phyloP scores from a whole-genome alignment of 2,329 filamentous ascomycete species.

The Phialemonium atrogriseum region DNA sequence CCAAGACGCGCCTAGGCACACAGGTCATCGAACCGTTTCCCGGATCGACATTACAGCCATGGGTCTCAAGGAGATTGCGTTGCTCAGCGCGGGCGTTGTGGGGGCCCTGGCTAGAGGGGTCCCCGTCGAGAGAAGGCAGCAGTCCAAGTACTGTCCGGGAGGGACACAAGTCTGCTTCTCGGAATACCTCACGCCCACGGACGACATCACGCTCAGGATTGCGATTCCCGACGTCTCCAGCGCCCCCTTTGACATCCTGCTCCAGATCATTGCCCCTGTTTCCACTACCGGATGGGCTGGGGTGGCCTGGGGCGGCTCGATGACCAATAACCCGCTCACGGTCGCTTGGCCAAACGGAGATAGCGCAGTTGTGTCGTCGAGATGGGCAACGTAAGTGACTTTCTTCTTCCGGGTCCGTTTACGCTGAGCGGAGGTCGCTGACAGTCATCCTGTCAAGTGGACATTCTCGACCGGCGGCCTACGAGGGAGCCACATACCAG shows the following conservation, averaged over 20 bases:
- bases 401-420: not conserved
- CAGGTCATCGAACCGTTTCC: too few relatives aligned
- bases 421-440: not conserved
- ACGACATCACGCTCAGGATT: constrained; percentile 15
- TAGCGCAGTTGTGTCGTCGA: constrained; percentile 26
- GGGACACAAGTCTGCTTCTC: constrained; percentile 17
- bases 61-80: too few relatives aligned
- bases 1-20: too few relatives aligned
- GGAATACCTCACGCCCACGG: constrained; percentile 13
- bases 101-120: too few relatives aligned
- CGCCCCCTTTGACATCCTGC: constrained; percentile 24
- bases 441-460: constrained; percentile 4
- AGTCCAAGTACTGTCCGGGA: constrained; percentile 15
- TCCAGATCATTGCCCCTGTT: constrained; percentile 27
- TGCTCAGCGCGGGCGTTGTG: too few relatives aligned
- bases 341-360: constrained; percentile 26
- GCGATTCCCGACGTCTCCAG: constrained; percentile 21
- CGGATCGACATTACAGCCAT: too few relatives aligned
- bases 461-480: constrained; percentile 10
- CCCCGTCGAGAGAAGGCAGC: too few relatives aligned
- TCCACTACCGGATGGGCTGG: constrained; percentile 26
- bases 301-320: constrained; percentile 28
- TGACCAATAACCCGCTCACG: constrained; percentile 28
- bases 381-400: constrained; percentile 24
- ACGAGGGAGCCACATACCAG: constrained; percentile 13